Conservation (phyloP, 2,329 filamentous ascomycete species). For the Dactylella cylindrospora region DNA sequence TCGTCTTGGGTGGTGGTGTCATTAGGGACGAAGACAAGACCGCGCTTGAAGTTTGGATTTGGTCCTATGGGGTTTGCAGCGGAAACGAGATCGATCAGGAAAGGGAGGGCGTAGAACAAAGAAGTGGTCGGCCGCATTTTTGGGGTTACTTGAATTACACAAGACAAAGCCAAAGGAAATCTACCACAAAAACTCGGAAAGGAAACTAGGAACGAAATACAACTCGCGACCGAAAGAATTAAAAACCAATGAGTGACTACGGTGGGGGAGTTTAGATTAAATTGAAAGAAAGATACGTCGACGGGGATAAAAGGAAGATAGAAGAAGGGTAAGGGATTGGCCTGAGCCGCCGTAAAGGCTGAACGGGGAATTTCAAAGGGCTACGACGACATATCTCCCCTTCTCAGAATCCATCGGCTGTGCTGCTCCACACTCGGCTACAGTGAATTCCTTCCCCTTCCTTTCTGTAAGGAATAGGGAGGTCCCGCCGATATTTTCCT, state of each 20-base stretch:
- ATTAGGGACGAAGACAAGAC: slow-evolving; percentile 69
- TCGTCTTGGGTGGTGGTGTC: slow-evolving; percentile 62
- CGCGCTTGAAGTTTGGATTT: slow-evolving; percentile 61
- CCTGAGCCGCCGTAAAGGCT: neutral
- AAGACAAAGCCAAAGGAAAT: too few relatives aligned
- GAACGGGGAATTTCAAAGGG: slow-evolving; percentile 27
- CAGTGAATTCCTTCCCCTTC: too few relatives aligned
- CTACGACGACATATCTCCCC: too few relatives aligned
- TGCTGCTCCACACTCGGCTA: too few relatives aligned
- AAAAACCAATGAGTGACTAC: slow-evolving; percentile 28
- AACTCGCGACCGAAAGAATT: neutral
- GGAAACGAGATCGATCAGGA: slow-evolving; percentile 16
- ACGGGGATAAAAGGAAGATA: slow-evolving; percentile 1
- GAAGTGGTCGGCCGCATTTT: slow-evolving; percentile 12
- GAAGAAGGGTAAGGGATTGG: neutral
- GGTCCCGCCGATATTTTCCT: too few relatives aligned
- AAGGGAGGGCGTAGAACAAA: slow-evolving; percentile 10
- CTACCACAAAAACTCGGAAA: neutral
- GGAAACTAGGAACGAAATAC: neutral
- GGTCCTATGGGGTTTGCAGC: slow-evolving; percentile 39
- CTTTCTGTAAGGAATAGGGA: too few relatives aligned
- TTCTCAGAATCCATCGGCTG: too few relatives aligned
- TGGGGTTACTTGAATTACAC: slow-evolving; percentile 5
- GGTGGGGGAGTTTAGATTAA: slow-evolving; percentile 3
- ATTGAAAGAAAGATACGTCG: neutral